These are phyloP conservation scores for Rhizomucor miehei DNA, from an alignment of 371 early-diverging fungal species.

Conservation along the genomic window DNA sequence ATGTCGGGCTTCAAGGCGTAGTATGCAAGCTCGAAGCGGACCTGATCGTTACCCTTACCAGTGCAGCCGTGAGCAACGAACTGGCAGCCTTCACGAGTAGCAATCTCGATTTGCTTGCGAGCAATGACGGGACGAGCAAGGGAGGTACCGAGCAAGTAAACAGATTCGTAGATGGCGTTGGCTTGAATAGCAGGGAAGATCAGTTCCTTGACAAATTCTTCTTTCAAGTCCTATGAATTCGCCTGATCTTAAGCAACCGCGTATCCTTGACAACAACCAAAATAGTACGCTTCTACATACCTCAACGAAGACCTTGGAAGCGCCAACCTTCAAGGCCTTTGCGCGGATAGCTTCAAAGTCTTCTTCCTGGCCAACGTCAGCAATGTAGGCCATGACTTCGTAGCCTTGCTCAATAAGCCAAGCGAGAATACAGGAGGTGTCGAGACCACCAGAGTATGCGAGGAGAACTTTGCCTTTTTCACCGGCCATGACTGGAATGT, in stretches of 20 bases:
- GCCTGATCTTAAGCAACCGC: not conserved
- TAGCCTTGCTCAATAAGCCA: constrained; percentile 98
- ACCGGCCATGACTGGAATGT: constrained; percentile 31
- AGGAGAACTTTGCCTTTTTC: constrained; percentile 88
- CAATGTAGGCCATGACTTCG: constrained; percentile 96
- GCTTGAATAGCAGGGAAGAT: constrained; percentile 94
- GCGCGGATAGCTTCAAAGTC: constrained; percentile 92
- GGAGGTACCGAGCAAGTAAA: constrained; percentile 95
- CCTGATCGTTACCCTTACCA: constrained; percentile 99
- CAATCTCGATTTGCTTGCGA: constrained; percentile 87
- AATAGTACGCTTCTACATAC: constrained; percentile 26
- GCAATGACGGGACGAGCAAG: constrained; percentile 97
- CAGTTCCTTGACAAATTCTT: constrained; percentile 89
- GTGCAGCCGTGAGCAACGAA: constrained; percentile 98
- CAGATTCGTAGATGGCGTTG: constrained; percentile 92
- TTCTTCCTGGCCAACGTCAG: constrained; percentile 97
- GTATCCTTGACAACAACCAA: not conserved
- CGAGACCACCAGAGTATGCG: constrained; percentile 97
- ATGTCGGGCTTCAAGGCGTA: constrained; percentile 91
- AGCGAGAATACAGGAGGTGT: constrained; percentile 96
- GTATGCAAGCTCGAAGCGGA: constrained; percentile 97
- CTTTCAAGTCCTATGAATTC: constrained; percentile 73
- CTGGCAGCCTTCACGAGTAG: constrained; percentile 86
- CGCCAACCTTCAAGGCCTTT: constrained; percentile 93
- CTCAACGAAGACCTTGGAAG: constrained; percentile 93